phyloP scores from a whole-genome alignment of 768 basidiomycete genomes.

The Boletus sensibilis region DNA sequence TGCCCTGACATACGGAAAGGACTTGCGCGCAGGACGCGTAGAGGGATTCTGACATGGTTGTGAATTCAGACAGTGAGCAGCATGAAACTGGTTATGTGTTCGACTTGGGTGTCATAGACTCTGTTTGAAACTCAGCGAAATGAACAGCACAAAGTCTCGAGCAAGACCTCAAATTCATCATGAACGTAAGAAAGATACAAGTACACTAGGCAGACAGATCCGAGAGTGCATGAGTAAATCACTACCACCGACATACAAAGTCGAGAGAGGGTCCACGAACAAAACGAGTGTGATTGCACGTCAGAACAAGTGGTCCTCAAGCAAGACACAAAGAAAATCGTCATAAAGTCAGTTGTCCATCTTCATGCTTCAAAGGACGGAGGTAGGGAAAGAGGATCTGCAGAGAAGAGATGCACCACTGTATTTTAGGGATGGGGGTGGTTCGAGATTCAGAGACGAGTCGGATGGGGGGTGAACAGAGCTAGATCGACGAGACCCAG shows the following conservation, averaged over 20 bases:
- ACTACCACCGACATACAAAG: not conserved
- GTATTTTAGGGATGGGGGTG: not conserved
- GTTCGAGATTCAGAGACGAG: not conserved
- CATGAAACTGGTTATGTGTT: not conserved
- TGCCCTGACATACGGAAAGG: slow-evolving; percentile 55
- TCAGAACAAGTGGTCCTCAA: not conserved
- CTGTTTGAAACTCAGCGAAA: slow-evolving; percentile 6
- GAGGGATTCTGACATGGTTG: slow-evolving; percentile 38
- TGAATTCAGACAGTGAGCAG: not conserved
- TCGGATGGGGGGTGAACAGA: too few relatives aligned
- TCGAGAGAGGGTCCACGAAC: not conserved
- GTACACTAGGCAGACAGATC: not conserved
- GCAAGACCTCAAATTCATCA: too few relatives aligned
- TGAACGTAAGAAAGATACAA: not conserved
- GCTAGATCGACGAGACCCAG: too few relatives aligned
- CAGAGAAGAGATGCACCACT: not conserved
- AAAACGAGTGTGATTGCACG: not conserved
- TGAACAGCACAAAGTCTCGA: not conserved
- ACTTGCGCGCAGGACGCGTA: slow-evolving; percentile 71
- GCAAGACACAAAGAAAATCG: not conserved
- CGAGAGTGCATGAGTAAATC: not conserved
- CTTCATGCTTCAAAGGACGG: not conserved
- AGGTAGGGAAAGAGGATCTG: not conserved
- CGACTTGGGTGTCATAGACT: not conserved
- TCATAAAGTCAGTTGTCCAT: not conserved